Conservation (phyloP, 2,329 filamentous ascomycete species). For the Talaromyces pinophilus region DNA sequence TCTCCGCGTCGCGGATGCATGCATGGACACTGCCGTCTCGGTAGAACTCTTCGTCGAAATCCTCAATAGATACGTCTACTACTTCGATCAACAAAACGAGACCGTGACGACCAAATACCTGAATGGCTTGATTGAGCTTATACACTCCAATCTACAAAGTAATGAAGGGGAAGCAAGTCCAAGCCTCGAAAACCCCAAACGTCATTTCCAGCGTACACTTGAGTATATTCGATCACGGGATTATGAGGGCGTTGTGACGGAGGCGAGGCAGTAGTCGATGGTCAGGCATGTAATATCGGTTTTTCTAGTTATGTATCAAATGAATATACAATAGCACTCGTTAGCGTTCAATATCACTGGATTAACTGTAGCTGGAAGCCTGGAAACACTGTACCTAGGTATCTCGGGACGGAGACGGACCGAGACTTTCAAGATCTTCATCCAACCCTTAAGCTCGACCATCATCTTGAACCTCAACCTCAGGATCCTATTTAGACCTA, state of each 20-base stretch:
- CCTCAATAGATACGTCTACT: conserved; percentile 96
- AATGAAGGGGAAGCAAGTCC: conserved; percentile 68
- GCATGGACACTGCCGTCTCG: conserved; percentile 96
- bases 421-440: background rate
- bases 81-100: conserved; percentile 99
- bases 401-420: conserved; percentile 12
- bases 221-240: conserved; percentile 90
- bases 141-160: conserved; percentile 90
- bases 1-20: conserved; percentile 92
- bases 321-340: conserved; percentile 20
- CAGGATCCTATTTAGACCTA: too few relatives aligned
- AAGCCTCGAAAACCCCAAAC: conserved; percentile 82
- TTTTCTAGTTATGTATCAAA: conserved; percentile 21
- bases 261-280: conserved; percentile 51
- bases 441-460: background rate
- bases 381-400: background rate
- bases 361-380: background rate
- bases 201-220: conserved; percentile 91
- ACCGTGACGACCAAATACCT: conserved; percentile 97
- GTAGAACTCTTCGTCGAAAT: conserved; percentile 99
- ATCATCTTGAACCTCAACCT: background rate
- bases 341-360: background rate
- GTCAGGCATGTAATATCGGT: conserved; percentile 16
- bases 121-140: conserved; percentile 96
- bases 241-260: conserved; percentile 85